These are phyloP conservation scores for Lipomyces mesembrius DNA, from an alignment of 805 yeast genomes.

Conservation along the genomic window DNA sequence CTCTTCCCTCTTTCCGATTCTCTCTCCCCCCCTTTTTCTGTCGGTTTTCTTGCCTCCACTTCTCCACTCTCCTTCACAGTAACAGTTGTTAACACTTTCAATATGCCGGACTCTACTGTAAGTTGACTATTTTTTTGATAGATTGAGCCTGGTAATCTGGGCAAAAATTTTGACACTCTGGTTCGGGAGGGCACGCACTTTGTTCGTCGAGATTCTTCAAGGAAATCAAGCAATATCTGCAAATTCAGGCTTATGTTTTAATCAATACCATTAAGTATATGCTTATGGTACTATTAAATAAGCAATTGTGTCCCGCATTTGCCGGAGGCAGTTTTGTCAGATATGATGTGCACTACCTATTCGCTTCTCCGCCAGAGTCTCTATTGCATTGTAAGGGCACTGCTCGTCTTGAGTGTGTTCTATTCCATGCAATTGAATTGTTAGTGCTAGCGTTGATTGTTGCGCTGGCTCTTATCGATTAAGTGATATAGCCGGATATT, in stretches of 20 bases:
- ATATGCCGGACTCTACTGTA: constrained; percentile 8
- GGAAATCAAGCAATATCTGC: background rate
- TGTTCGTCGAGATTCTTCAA: background rate
- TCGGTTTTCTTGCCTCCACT: background rate
- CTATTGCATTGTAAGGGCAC: background rate
- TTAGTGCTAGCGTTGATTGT: background rate
- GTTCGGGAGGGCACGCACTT: background rate
- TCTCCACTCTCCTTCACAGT: background rate
- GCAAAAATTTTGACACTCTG: background rate
- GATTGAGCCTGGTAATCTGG: background rate
- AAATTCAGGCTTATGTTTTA: background rate
- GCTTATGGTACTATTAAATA: background rate
- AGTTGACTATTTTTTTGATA: background rate
- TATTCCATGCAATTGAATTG: background rate
- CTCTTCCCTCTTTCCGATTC: background rate
- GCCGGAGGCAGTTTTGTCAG: background rate
- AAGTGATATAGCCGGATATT: no score
- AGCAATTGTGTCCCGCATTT: background rate
- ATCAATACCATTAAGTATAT: background rate
- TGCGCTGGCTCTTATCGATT: background rate
- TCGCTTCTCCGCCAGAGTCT: background rate
- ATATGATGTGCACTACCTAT: background rate
- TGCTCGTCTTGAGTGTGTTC: background rate
- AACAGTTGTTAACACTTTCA: background rate
- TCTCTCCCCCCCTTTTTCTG: background rate